These are phyloP conservation scores for Venturia asperata DNA, from an alignment of 2,329 filamentous ascomycete genomes.

Conservation along the genomic window DNA sequence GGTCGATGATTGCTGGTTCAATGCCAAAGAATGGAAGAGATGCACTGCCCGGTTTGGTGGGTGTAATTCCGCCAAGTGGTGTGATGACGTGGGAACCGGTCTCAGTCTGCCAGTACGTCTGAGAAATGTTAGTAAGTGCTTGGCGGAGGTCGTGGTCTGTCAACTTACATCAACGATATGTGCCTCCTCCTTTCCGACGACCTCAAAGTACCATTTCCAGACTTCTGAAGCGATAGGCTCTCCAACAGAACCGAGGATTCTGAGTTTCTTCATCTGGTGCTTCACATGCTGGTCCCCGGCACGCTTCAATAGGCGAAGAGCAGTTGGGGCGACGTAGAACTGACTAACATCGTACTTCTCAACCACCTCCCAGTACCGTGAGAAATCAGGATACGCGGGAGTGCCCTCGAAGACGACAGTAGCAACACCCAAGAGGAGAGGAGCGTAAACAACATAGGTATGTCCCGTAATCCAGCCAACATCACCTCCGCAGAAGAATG, in stretches of 20 bases:
- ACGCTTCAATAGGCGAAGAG: conserved; percentile 85
- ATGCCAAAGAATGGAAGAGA: conserved; percentile 98
- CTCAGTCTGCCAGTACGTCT: conserved; percentile 99
- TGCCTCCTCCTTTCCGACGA: conserved; percentile 85
- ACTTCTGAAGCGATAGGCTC: conserved; percentile 97
- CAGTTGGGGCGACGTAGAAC: conserved; percentile 96
- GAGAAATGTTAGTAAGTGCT: conserved; percentile 18
- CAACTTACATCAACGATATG: conserved; percentile 85
- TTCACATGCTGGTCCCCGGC: conserved; percentile 90
- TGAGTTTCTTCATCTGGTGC: conserved; percentile 78
- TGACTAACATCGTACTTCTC: conserved; percentile 92
- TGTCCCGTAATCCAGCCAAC: conserved; percentile 99
- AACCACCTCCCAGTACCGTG: conserved; percentile 97
- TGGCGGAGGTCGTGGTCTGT: background rate
- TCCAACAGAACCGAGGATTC: conserved; percentile 88
- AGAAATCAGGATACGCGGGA: conserved; percentile 95
- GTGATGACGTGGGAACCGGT: conserved; percentile 95
- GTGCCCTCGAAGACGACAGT: conserved; percentile 98
- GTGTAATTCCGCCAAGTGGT: conserved; percentile 83
- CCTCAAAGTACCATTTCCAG: conserved; percentile 99
- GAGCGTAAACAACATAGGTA: conserved; percentile 96
- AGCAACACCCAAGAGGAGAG: conserved; percentile 82
- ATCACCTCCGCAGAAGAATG: conserved; percentile 96
- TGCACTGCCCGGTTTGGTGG: conserved; percentile 92
- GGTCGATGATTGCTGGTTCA: conserved; percentile 95